Base-by-base conservation (phyloP, 306 rosid genomes). In the Rosa rugosa region DNA sequence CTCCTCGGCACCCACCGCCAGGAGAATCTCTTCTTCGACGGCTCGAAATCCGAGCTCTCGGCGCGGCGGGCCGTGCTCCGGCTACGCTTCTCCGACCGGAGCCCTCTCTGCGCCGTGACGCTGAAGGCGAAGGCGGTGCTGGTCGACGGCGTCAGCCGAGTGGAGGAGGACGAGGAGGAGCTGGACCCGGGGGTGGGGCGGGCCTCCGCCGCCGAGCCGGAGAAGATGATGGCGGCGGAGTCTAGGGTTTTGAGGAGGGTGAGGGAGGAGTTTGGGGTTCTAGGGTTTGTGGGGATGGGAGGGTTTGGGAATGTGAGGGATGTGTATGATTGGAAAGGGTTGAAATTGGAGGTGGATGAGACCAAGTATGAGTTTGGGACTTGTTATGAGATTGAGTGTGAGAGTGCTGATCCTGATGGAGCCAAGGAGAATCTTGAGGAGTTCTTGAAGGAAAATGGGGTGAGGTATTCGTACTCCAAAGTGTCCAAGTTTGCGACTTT, bases 301-400 rank as follows among this genome's bases (percentile, higher is more conserved):
- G 98, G 98, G 45, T 95, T 95, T 75, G 25, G 77, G 80, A 95
- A 93, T 66, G 85, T 93, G 89, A 91, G 99, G 86, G 87, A 47
- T 42, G 96, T 95, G 47, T 93, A 87, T 78, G 93, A 91, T 41
- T 95, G 98, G 98, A 85, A 93, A 69, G 98, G 93, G 16, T 83
- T 95, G 88, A 89, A 88, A 79, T 84, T 95, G 91, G 99, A 95
- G 82, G 88, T 95, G 77, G 99, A 95, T 77, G 93, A 95, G 82
- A 91, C 98, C 0, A 59, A 69, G 71, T 95, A 87, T 80, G 89
- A 72, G 65, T 95, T 89, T 80, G 98, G 98, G 17, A 91, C 85
- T 64, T 68, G 79, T 84, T 91, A 84, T 47, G 99, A 95, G 89
- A 93, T 93, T 27, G 99, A 95, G 76, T 95, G 98, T 75, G 98